Conservation (phyloP, 2,329 filamentous ascomycete species). For the Neobulgaria alba region DNA sequence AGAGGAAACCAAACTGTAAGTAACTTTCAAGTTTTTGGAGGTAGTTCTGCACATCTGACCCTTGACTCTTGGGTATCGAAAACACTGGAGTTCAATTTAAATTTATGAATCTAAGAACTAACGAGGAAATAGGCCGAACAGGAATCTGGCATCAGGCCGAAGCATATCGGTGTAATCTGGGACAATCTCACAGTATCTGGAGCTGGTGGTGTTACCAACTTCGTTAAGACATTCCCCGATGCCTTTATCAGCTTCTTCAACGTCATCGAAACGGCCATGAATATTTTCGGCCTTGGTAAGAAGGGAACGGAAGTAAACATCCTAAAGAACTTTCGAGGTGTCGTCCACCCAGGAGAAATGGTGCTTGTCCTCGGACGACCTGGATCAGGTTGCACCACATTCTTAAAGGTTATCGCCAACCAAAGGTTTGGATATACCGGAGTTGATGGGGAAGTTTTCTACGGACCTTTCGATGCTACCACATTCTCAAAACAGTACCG, state of each 20-base stretch:
- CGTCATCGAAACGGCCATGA: slow-evolving; percentile 54
- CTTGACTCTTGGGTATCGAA: too few species aligned
- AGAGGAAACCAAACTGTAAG: slow-evolving; percentile 53
- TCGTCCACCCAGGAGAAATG: slow-evolving; percentile 79
- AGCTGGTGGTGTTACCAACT: slow-evolving; percentile 64
- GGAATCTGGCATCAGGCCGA: slow-evolving; percentile 70
- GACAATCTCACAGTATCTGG: slow-evolving; percentile 68
- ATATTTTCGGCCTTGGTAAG: slow-evolving; percentile 54
- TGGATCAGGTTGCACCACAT: slow-evolving; percentile 42
- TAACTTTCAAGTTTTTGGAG: too few species aligned
- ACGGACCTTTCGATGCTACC: slow-evolving; percentile 63
- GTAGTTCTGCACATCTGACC: too few species aligned
- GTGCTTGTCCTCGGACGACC: slow-evolving; percentile 31
- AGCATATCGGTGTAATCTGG: slow-evolving; percentile 76
- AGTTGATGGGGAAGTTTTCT: slow-evolving; percentile 60
- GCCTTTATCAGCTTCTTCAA: slow-evolving; percentile 67
- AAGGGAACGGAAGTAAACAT: slow-evolving; percentile 67
- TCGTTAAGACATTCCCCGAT: slow-evolving; percentile 65
- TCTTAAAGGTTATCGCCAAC: slow-evolving; percentile 45
- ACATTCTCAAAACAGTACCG: slow-evolving; percentile 65
- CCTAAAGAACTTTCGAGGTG: slow-evolving; percentile 61
- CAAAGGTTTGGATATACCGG: slow-evolving; percentile 51
- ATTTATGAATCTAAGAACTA: too few species aligned
- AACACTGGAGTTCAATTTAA: too few species aligned
- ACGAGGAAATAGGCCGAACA: slow-evolving; percentile 54